Percentiles rank a stretch among this genome's conserved stretches.
Evolutionary conservation across 495 filamentous ascomycete genomes (phyloP).

Genomic region (Penicillium steckii): DNA sequence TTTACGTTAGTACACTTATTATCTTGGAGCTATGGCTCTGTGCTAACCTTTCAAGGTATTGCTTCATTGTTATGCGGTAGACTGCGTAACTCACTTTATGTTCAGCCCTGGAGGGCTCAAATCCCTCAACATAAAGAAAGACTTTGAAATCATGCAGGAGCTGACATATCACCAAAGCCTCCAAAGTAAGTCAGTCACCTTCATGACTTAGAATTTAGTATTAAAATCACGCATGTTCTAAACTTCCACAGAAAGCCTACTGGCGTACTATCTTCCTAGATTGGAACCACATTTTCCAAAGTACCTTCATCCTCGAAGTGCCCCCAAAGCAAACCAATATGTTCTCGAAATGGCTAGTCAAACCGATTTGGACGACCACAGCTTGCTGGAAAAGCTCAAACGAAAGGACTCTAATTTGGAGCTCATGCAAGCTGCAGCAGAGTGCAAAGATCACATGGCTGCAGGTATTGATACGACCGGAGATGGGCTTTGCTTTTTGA

Average conservation of each 20-base stretch:
- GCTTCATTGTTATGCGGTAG: constrained; percentile 63
- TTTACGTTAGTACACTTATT: constrained; percentile 47
- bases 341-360: constrained; percentile 27
- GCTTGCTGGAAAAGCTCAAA: constrained; percentile 33
- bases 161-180: constrained; percentile 63
- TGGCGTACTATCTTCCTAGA: constrained; percentile 30
- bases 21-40: not conserved
- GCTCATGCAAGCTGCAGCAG: constrained; percentile 35
- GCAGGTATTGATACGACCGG: constrained; percentile 69
- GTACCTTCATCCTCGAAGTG: constrained; percentile 23
- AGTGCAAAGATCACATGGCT: constrained; percentile 50
- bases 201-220: not conserved
- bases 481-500: constrained; percentile 62
- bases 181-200: constrained; percentile 45
- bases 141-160: constrained; percentile 63
- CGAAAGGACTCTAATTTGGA: constrained; percentile 28
- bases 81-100: constrained; percentile 63
- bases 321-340: constrained; percentile 33
- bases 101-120: constrained; percentile 61
- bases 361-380: constrained; percentile 20
- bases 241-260: constrained; percentile 30
- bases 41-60: constrained; percentile 17
- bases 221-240: too few species aligned
- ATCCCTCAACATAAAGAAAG: constrained; percentile 48
- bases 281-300: constrained; percentile 27